phyloP scores from a whole-genome alignment of 148 eudicot species.

The Cornus florida region DNA sequence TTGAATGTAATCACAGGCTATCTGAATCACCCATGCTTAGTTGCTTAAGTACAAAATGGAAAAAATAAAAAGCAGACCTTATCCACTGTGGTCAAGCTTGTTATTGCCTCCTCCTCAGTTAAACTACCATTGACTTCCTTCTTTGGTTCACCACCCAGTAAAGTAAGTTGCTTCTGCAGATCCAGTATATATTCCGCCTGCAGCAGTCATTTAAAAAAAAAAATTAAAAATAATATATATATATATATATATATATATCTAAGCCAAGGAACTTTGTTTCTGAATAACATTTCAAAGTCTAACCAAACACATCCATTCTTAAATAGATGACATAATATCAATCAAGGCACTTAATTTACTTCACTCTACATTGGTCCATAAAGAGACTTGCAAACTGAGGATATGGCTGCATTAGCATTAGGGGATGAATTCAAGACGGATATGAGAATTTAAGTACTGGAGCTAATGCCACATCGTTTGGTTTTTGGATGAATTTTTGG shows the following conservation, averaged over 20 bases:
- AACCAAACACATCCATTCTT: background rate
- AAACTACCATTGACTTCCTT: conserved; percentile 53
- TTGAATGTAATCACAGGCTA: background rate
- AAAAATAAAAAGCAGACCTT: conserved; percentile 51
- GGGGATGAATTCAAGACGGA: no score
- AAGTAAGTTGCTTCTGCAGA: conserved; percentile 85
- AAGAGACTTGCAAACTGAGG: background rate
- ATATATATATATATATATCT: background rate
- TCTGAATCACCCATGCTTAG: background rate
- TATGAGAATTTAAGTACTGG: no score
- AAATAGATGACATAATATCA: background rate
- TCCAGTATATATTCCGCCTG: conserved; percentile 95
- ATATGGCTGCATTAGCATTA: no score
- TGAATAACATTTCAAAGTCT: background rate
- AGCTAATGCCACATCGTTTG: no score
- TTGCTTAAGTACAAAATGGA: background rate
- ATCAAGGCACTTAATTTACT: background rate
- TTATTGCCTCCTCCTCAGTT: conserved; percentile 51
- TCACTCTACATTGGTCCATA: background rate
- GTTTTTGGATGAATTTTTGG: no score
- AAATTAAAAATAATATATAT: no score
- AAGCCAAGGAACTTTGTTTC: background rate
- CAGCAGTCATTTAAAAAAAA: conserved; percentile 11
- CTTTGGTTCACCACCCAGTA: conserved; percentile 61
- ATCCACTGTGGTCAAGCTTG: conserved; percentile 61